Evolutionary conservation across 129 eudicot genomes (phyloP).

Genomic region (Centaurea solstitialis): DNA sequence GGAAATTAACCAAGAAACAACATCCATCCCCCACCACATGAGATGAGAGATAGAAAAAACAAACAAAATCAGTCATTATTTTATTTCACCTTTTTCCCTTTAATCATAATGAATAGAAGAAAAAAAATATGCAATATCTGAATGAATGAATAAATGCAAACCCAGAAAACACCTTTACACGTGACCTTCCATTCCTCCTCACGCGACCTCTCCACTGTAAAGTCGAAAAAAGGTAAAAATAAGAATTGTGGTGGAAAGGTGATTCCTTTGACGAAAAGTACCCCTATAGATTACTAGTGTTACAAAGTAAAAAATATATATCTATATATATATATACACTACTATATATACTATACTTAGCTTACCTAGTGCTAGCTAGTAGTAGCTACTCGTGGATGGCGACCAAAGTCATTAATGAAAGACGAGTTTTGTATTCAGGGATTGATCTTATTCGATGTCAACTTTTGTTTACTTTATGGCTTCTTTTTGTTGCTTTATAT

Average conservation of each 20-base stretch:
- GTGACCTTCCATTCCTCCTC: conserved; percentile 43
- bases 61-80: conserved; percentile 39
- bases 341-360: background rate
- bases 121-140: conserved; percentile 26
- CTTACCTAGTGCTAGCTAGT: background rate
- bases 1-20: conserved; percentile 45
- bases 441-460: background rate
- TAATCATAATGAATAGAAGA: conserved; percentile 35
- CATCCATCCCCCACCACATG: conserved; percentile 50
- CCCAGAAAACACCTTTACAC: conserved; percentile 37
- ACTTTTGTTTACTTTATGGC: background rate
- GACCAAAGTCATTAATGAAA: background rate
- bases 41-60: conserved; percentile 27
- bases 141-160: conserved; percentile 39
- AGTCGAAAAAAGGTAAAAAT: conserved; percentile 32
- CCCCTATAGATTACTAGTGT: conserved; percentile 16
- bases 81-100: conserved; percentile 33
- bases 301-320: conserved; percentile 33
- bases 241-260: conserved; percentile 34
- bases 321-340: too few relatives aligned
- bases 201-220: conserved; percentile 43
- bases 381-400: background rate
- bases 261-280: conserved; percentile 44
- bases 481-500: background rate
- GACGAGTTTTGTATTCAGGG: background rate